Base-by-base conservation (phyloP, 257 asterid genomes). In the Phtheirospermum japonicum region DNA sequence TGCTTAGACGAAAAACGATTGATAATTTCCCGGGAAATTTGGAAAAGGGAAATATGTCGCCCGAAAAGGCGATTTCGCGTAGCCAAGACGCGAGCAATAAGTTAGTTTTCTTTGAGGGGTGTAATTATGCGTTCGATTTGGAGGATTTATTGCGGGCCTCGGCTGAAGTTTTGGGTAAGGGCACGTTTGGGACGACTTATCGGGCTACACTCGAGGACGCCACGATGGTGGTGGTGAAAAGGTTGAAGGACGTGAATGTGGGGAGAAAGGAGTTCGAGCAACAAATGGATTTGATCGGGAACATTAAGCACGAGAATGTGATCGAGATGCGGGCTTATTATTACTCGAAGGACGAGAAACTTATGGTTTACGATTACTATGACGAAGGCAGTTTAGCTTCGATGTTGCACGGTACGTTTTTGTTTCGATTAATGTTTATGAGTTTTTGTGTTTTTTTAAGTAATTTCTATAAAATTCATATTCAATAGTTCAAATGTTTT, bases 71-170 rank as follows among this genome's bases (percentile, higher is more conserved):
- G 8, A 75, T 83, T 67, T 85, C 96, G 0, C 75, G 97, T 43
- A 79, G 73, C 61, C 84, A 82, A 57, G 96, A 86, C 39, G 95
- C 84, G 1, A 80, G 70, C 37, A 87, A 89, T 70, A 85, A 78
- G 81, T 69, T 93, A 68, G 83, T 76, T 59, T 93, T 93, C 88
- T 89, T 89, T 57, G 96, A 89, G 81, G 99, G 95, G 8, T 87
- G 97, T 69, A 85, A 80, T 54, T 85, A 71, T 64, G 91, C 90
- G 2, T 93, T 89, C 54, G 96, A 93, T 76, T 76, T 93, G 69
- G 99, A 93, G 76, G 99, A 93, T 70, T 76, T 93, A 67, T 71
- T 93, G 77, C 87, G 96, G 74, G 99, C 99, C 61, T 93, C 99
- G 10, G 99, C 97, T 0, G 99, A 93, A 68, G 97, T 93, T 0